Evolutionary conservation across 176 grass and related monocot species (phyloP).

Genomic region (Hordeum vulgare): DNA sequence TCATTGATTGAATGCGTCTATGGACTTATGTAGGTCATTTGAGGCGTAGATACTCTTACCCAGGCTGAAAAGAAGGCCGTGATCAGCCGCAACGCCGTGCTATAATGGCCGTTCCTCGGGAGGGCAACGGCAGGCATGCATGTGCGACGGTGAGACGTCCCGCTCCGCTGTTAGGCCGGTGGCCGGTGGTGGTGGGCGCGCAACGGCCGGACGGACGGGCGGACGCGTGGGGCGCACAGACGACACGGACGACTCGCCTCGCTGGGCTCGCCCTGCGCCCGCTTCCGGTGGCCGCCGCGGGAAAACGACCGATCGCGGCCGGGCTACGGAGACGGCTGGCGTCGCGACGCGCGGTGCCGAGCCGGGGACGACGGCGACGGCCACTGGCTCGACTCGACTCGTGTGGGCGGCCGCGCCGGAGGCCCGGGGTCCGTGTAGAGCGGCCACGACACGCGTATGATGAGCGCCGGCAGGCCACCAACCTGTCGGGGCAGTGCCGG

Average conservation of each 20-base stretch:
- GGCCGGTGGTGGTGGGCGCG: background rate
- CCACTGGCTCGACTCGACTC: background rate
- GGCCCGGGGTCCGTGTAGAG: background rate
- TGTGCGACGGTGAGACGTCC: constrained; percentile 22
- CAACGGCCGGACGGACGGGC: background rate
- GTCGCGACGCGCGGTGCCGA: background rate
- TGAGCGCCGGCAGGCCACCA: background rate
- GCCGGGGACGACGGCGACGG: background rate
- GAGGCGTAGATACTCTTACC: no score
- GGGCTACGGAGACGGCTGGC: background rate
- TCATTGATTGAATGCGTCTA: no score
- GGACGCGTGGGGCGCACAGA: background rate
- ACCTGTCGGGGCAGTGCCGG: constrained; percentile 16
- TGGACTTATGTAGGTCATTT: no score
- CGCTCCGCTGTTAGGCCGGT: constrained; percentile 18
- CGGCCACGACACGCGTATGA: background rate
- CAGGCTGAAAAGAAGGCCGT: background rate
- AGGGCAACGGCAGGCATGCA: background rate
- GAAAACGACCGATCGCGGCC: background rate
- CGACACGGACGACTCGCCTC: background rate
- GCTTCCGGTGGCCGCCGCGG: constrained; percentile 18
- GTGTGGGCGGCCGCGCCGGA: background rate
- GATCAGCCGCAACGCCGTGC: background rate
- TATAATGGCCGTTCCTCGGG: background rate
- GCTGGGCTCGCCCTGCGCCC: constrained; percentile 2